Percentiles rank a stretch among this genome's conserved stretches.
phyloP scores from a whole-genome alignment of 2,329 filamentous ascomycete genomes.

The Fusarium graminum region DNA sequence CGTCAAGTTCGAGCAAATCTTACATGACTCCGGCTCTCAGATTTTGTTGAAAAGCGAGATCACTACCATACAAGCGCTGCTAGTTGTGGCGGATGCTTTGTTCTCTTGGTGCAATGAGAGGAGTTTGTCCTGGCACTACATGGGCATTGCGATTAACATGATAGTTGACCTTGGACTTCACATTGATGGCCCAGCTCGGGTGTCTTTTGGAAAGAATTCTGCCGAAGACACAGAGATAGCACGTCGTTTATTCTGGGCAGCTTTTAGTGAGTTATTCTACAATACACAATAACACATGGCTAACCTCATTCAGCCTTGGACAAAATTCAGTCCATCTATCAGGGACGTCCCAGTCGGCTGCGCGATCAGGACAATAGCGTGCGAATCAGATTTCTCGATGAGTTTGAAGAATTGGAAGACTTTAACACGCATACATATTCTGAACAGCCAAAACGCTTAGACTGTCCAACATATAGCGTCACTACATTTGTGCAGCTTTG shows the following conservation, averaged over 20 bases:
- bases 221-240: slow-evolving; percentile 61
- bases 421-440: slow-evolving; percentile 60
- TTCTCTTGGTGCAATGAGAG: slow-evolving; percentile 26
- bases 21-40: neutral
- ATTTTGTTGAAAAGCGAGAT: slow-evolving; percentile 12
- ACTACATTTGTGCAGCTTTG: slow-evolving; percentile 58
- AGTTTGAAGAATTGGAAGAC: slow-evolving; percentile 64
- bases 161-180: slow-evolving; percentile 28
- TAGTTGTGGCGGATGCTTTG: neutral
- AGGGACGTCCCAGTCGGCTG: slow-evolving; percentile 62
- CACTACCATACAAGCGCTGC: slow-evolving; percentile 16
- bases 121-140: slow-evolving; percentile 27
- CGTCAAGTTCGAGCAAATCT: slow-evolving; percentile 11
- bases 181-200: neutral
- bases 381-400: slow-evolving; percentile 60
- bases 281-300: neutral
- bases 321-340: slow-evolving; percentile 66
- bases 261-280: slow-evolving; percentile 20
- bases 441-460: slow-evolving; percentile 46
- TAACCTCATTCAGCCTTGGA: slow-evolving; percentile 51
- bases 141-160: slow-evolving; percentile 29
- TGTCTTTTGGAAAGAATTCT: slow-evolving; percentile 38
- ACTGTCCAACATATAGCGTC: slow-evolving; percentile 56
- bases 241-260: slow-evolving; percentile 54
- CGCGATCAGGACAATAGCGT: slow-evolving; percentile 60